phyloP scores from a whole-genome alignment of 2,329 filamentous ascomycete species.

The Hypoxylon sp. region DNA sequence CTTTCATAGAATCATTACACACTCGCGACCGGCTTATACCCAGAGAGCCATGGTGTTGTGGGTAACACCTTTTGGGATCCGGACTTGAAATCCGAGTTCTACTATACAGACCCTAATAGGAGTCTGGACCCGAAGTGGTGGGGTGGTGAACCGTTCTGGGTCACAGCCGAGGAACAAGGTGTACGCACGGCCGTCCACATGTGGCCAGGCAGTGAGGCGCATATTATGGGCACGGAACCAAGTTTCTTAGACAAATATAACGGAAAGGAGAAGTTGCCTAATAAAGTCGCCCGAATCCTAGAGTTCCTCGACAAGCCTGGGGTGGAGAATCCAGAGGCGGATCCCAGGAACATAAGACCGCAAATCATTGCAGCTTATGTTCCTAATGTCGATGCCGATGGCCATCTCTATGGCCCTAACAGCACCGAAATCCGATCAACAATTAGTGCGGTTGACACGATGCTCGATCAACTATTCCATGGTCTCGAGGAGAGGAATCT shows the following conservation, averaged over 20 bases:
- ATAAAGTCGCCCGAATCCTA: constrained; percentile 85
- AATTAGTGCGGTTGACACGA: constrained; percentile 83
- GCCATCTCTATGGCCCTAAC: constrained; percentile 92
- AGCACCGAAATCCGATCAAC: constrained; percentile 89
- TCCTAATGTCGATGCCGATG: constrained; percentile 89
- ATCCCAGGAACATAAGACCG: constrained; percentile 74
- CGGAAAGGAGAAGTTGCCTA: constrained; percentile 78
- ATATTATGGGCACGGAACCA: constrained; percentile 81
- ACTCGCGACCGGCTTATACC: constrained; percentile 90
- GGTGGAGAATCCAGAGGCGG: constrained; percentile 69
- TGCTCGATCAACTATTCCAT: constrained; percentile 82
- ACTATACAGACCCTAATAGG: constrained; percentile 81
- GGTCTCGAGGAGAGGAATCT: constrained; percentile 87
- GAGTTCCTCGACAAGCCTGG: constrained; percentile 89
- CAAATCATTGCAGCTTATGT: constrained; percentile 96
- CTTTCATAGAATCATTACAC: constrained; percentile 83
- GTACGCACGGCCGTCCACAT: constrained; percentile 90
- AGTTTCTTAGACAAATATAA: constrained; percentile 89
- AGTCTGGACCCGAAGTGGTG: constrained; percentile 94
- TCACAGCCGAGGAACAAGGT: constrained; percentile 87
- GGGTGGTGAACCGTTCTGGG: constrained; percentile 94
- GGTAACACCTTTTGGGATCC: constrained; percentile 97
- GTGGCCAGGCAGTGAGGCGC: constrained; percentile 97
- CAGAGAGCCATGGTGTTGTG: constrained; percentile 92
- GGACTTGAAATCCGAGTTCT: constrained; percentile 81